Evolutionary conservation across 2,329 filamentous ascomycete species (phyloP), one percentile per base, ranked within the genome.

Genomic region (Trichoderma afroharzianum): DNA sequence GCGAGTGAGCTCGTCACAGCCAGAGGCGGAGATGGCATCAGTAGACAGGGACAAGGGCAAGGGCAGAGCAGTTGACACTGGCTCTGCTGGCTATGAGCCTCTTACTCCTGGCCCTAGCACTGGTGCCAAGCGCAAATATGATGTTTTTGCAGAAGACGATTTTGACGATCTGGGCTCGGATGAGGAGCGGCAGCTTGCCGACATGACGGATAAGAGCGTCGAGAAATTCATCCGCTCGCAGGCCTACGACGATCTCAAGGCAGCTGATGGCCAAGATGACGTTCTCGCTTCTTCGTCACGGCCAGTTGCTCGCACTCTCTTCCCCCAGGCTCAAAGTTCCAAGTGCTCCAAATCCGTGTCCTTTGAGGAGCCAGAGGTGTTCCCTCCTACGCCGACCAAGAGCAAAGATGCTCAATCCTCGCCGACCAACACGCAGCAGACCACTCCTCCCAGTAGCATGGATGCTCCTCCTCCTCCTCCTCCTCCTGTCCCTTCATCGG

Each of bases 111-210:
- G 43, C 33, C 21, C 71, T 64, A n/a, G 33, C 43, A 33, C 28
- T 62, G 26, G 68, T 28, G 50, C 72, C 74, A 83, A 80, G 72
- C 75, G 79, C 43, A 79, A 78, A 76, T 74, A 79, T 4, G 73
- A 75, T 33, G 73, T 68, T 6, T 74, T 77, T 59, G 72, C 67
- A n/a, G 76, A 78, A 3, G 78, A 77, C 43, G 77, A 79, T 1
- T 78, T 81, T 21, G 78, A 76, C 33, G 82, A 81, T 15, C 39
- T 82, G 4, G 79, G 77, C 18, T 81, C 82, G 8, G 82, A 84
- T n/a, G 81, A 81, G 55, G 83, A 83, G 72, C 75, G 77, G 30
- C 75, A 83, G 71, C 76, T 85, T 72, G 78, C 75, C 24, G 75
- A 73, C n/a, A 76, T 81, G 24, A 76, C 80, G 4, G 82, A 84